Evolutionary conservation across 371 early-diverging fungal species (phyloP).

Genomic region (Apophysomyces elegans): DNA sequence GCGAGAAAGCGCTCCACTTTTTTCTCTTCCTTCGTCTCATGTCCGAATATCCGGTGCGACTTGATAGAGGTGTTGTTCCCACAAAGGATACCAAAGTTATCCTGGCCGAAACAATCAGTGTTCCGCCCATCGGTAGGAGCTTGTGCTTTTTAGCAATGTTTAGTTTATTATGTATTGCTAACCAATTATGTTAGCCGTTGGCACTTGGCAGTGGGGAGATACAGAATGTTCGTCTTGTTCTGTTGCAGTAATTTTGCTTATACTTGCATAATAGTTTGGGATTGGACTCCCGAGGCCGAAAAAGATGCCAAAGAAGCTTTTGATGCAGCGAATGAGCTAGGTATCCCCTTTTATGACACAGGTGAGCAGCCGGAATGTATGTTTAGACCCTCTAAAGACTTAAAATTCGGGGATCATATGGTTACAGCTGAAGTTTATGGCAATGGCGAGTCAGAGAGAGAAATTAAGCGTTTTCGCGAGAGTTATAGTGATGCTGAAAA

Average conservation of each 20-base stretch:
- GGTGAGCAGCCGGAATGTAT: constrained; percentile 18
- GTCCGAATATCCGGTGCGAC: constrained; percentile 21
- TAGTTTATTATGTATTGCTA: neutral
- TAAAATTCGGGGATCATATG: constrained; percentile 4
- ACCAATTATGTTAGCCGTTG: constrained; percentile 39
- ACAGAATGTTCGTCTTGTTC: constrained; percentile 13
- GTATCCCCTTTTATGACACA: constrained; percentile 46
- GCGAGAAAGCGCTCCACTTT: neutral
- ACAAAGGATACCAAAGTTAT: constrained; percentile 49
- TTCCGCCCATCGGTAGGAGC: constrained; percentile 53
- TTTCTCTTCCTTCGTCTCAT: constrained; percentile 18
- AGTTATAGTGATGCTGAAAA: constrained; percentile 27
- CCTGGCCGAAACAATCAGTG: constrained; percentile 40
- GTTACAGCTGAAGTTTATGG: constrained; percentile 61
- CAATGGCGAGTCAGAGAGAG: constrained; percentile 57
- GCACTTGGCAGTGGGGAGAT: constrained; percentile 64
- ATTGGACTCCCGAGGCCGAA: constrained; percentile 43
- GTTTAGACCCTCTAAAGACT: neutral
- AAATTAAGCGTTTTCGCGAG: constrained; percentile 42
- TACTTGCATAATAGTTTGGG: constrained; percentile 30
- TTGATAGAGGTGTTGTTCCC: constrained; percentile 38
- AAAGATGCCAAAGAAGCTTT: constrained; percentile 47
- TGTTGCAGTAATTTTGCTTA: neutral
- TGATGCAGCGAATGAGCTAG: constrained; percentile 33
- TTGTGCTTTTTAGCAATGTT: neutral